Evolutionary conservation across 257 asterid genomes (phyloP).

Genomic region (Craterostigma plantagineum): DNA sequence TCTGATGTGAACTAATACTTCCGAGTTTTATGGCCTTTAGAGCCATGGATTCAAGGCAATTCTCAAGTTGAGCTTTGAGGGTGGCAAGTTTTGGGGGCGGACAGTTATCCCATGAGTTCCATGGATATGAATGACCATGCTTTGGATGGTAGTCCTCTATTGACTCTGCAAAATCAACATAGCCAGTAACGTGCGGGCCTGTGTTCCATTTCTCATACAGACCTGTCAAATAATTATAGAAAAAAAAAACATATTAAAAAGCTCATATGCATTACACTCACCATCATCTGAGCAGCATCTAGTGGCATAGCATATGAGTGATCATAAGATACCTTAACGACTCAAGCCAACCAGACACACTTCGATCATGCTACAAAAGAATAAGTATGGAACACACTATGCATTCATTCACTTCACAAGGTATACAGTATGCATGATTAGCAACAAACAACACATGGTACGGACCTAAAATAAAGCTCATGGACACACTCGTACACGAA

Average conservation of each 20-base stretch:
- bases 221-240: slow-evolving; percentile 33
- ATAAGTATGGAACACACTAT: too few relatives aligned
- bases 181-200: slow-evolving; percentile 82
- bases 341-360: too few relatives aligned
- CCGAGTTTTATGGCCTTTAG: slow-evolving; percentile 59
- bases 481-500: too few relatives aligned
- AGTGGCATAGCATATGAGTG: too few relatives aligned
- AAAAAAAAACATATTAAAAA: slow-evolving; percentile 5
- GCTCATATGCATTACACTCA: not conserved
- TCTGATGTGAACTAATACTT: slow-evolving; percentile 68
- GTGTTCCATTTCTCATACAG: slow-evolving; percentile 70
- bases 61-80: slow-evolving; percentile 46
- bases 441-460: too few relatives aligned
- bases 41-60: slow-evolving; percentile 64
- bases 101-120: slow-evolving; percentile 71
- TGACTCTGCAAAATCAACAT: slow-evolving; percentile 78
- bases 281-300: too few relatives aligned
- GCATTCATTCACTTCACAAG: too few relatives aligned
- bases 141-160: slow-evolving; percentile 69
- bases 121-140: slow-evolving; percentile 75
- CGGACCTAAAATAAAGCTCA: too few relatives aligned
- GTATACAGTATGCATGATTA: too few relatives aligned
- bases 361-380: too few relatives aligned
- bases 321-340: too few relatives aligned
- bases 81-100: slow-evolving; percentile 35